Evolutionary conservation across 2,329 filamentous ascomycete species (phyloP).

Genomic region (Arthrobotrys sinensis): DNA sequence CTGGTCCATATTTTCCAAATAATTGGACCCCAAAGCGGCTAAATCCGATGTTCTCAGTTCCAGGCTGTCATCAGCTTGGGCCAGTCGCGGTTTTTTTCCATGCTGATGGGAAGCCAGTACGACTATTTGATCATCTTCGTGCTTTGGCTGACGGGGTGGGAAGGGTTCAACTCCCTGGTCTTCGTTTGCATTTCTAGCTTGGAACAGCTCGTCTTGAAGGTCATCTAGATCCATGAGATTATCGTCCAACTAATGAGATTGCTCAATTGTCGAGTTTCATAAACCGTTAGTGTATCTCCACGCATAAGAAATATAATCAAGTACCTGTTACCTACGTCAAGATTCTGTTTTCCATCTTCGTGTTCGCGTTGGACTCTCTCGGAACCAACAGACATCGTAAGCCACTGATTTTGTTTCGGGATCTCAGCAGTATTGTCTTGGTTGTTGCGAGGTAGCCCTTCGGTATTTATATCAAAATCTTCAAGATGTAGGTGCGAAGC

Average conservation of each 20-base stretch:
- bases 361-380: slow-evolving; percentile 47
- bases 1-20: slow-evolving; percentile 38
- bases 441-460: background rate
- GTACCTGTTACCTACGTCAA: slow-evolving; percentile 12
- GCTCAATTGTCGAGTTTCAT: background rate
- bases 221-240: slow-evolving; percentile 38
- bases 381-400: background rate
- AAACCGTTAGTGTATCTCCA: too few species aligned
- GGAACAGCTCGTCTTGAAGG: slow-evolving; percentile 18
- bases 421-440: slow-evolving; percentile 17
- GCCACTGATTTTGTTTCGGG: slow-evolving; percentile 19
- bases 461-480: background rate
- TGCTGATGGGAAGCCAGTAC: background rate
- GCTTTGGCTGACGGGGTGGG: slow-evolving; percentile 13
- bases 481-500: background rate
- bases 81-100: background rate
- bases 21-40: slow-evolving; percentile 32
- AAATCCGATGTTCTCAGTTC: slow-evolving; percentile 42
- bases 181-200: background rate
- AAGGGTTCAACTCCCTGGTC: slow-evolving; percentile 24
- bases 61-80: slow-evolving; percentile 14
- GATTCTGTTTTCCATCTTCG: slow-evolving; percentile 35
- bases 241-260: slow-evolving; percentile 5
- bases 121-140: background rate
- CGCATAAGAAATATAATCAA: background rate